A percentile compares a stretch with the other conserved stretches of the same genome.
phyloP scores from a whole-genome alignment of 169 alveolate species.

The Plasmodium ovale region DNA sequence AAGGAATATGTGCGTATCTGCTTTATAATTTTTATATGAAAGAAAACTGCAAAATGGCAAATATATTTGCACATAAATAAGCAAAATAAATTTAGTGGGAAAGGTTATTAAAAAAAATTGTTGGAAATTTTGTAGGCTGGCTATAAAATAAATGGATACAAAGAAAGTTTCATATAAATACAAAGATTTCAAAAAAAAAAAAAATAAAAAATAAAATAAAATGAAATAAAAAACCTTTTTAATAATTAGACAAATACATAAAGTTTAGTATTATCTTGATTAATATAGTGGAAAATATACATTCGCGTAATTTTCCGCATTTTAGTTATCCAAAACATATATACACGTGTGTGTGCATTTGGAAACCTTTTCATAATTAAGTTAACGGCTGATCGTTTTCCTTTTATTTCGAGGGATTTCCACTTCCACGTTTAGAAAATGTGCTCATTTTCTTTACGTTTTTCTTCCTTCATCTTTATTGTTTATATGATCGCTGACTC shows the following conservation, averaged over 20 bases:
- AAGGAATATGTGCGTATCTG: too few species aligned
- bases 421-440: background rate
- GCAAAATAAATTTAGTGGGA: constrained; percentile 2
- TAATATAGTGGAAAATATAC: background rate
- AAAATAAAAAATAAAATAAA: constrained; percentile 22
- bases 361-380: constrained; percentile 18
- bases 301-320: background rate
- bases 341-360: constrained; percentile 7
- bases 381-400: background rate
- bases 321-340: background rate
- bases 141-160: background rate
- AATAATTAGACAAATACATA: constrained; percentile 50
- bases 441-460: background rate
- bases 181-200: constrained; percentile 11
- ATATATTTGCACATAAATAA: background rate
- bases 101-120: constrained; percentile 22
- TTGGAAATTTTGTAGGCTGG: background rate
- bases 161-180: background rate
- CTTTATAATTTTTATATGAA: too few species aligned
- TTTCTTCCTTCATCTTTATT: background rate
- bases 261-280: background rate
- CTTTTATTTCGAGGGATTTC: background rate
- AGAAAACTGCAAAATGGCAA: too few species aligned
- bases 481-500: background rate
- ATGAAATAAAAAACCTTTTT: background rate